These are phyloP conservation scores for Knufia petricola DNA, from an alignment of 2,329 filamentous ascomycete species.

Conservation along the genomic window DNA sequence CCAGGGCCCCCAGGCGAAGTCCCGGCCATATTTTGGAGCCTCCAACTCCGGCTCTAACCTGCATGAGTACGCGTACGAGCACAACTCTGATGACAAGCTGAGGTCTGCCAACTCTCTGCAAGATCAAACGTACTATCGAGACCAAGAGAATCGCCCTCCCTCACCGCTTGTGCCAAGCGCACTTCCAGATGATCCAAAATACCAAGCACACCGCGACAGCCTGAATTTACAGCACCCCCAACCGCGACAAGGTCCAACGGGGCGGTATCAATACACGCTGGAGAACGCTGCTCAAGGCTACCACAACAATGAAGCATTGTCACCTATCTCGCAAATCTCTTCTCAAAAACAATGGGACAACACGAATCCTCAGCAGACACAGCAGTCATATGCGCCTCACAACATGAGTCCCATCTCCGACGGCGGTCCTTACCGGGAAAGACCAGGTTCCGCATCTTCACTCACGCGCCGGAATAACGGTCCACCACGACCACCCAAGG, in stretches of 20 bases:
- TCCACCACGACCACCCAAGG: slow-evolving; percentile 44
- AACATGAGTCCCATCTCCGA: slow-evolving; percentile 40
- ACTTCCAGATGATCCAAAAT: slow-evolving; percentile 49
- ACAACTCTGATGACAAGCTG: slow-evolving; percentile 37
- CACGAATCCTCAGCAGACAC: slow-evolving; percentile 24
- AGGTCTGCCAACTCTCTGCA: slow-evolving; percentile 36
- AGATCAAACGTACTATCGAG: slow-evolving; percentile 24
- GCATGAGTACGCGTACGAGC: slow-evolving; percentile 50
- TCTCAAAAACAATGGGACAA: slow-evolving; percentile 35
- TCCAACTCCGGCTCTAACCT: slow-evolving; percentile 73
- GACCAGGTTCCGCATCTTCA: slow-evolving; percentile 21
- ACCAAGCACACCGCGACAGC: slow-evolving; percentile 55
- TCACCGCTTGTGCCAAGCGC: slow-evolving; percentile 55
- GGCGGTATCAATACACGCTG: slow-evolving; percentile 51
- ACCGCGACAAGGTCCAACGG: slow-evolving; percentile 52
- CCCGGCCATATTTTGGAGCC: slow-evolving; percentile 52
- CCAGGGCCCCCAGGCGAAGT: slow-evolving; percentile 47
- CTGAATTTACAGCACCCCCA: slow-evolving; percentile 56
- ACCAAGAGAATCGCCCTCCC: slow-evolving; percentile 41
- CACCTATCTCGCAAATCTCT: slow-evolving; percentile 33
- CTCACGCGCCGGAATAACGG: slow-evolving; percentile 23
- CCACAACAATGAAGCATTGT: slow-evolving; percentile 23
- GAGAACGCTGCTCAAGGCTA: slow-evolving; percentile 52
- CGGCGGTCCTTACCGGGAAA: slow-evolving; percentile 32
- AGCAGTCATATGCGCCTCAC: slow-evolving; percentile 15